Percentiles rank a stretch among this genome's conserved stretches.
phyloP scores from a whole-genome alignment of 345 rosid species.

The Balakata baccata region DNA sequence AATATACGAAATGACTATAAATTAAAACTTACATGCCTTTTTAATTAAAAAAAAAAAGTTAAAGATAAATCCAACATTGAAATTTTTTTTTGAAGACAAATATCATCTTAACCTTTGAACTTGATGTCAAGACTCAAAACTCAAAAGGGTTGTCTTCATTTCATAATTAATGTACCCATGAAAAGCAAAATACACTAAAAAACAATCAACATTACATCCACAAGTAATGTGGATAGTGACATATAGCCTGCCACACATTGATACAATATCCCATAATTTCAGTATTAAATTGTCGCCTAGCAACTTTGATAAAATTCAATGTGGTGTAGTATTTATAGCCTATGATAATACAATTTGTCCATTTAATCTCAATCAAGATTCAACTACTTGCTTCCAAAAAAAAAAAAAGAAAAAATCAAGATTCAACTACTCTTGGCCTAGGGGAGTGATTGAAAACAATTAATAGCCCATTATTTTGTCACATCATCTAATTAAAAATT shows the following conservation, averaged over 20 bases:
- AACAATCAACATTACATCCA: not conserved
- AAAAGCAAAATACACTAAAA: not conserved
- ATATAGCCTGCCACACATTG: not conserved
- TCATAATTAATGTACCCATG: not conserved
- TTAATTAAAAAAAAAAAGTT: not conserved
- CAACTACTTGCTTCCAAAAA: too few species aligned
- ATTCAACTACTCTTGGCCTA: slow-evolving; percentile 9
- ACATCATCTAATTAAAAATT: not conserved
- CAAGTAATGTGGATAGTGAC: not conserved
- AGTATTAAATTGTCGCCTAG: not conserved
- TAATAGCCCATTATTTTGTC: not conserved
- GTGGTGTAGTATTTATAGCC: not conserved
- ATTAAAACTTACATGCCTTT: too few species aligned
- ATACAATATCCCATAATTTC: not conserved
- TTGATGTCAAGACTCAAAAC: too few species aligned
- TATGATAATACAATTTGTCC: slow-evolving; percentile 4
- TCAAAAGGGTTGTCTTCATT: not conserved
- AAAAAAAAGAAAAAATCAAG: too few species aligned
- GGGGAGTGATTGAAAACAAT: not conserved
- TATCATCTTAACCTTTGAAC: not conserved
- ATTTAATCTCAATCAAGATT: slow-evolving; percentile 3
- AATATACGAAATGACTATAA: too few species aligned
- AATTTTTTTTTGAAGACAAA: not conserved
- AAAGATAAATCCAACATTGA: too few species aligned
- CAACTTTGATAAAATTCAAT: not conserved